These are phyloP conservation scores for Saprolegnia parasitica DNA, from an alignment of 352 stramenopile genomes.

Conservation along the genomic window DNA sequence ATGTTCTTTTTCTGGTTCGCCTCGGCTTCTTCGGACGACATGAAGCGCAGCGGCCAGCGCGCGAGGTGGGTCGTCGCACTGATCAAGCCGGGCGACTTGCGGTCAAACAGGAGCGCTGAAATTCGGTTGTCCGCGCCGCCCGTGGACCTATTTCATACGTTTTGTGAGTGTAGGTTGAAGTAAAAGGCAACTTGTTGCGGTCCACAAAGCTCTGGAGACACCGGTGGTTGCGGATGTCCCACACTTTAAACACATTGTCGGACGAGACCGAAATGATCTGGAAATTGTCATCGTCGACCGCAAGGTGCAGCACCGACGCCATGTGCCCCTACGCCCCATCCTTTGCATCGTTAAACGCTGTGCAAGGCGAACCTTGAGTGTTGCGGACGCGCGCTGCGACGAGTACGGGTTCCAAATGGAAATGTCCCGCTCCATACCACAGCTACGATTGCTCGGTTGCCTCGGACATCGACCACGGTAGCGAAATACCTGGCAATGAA, in stretches of 20 bases:
- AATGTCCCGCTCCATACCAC: slow-evolving; percentile 81
- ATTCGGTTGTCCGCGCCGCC: slow-evolving; percentile 59
- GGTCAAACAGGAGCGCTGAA: slow-evolving; percentile 58
- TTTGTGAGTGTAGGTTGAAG: neutral
- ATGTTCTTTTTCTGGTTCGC: slow-evolving; percentile 43
- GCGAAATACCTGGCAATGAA: slow-evolving; percentile 56
- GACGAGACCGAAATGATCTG: slow-evolving; percentile 76
- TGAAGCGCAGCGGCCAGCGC: slow-evolving; percentile 57
- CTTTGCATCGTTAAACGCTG: neutral
- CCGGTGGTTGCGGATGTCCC: slow-evolving; percentile 76
- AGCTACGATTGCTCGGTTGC: slow-evolving; percentile 35
- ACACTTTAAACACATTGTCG: slow-evolving; percentile 82
- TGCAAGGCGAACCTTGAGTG: slow-evolving; percentile 34
- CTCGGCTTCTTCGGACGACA: slow-evolving; percentile 36
- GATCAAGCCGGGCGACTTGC: slow-evolving; percentile 58
- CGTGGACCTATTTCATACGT: slow-evolving; percentile 30
- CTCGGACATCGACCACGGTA: too few species aligned
- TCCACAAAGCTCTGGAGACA: slow-evolving; percentile 79
- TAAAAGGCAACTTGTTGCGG: slow-evolving; percentile 33
- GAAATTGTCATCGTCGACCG: slow-evolving; percentile 78
- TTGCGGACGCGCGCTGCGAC: slow-evolving; percentile 68
- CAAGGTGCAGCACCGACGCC: slow-evolving; percentile 67
- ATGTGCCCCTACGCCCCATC: slow-evolving; percentile 42
- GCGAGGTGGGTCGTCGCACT: slow-evolving; percentile 66
- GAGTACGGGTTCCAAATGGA: slow-evolving; percentile 89